These are phyloP conservation scores for Cucurbitaria berberidis DNA, from an alignment of 2,329 filamentous ascomycete species.

Conservation along the genomic window DNA sequence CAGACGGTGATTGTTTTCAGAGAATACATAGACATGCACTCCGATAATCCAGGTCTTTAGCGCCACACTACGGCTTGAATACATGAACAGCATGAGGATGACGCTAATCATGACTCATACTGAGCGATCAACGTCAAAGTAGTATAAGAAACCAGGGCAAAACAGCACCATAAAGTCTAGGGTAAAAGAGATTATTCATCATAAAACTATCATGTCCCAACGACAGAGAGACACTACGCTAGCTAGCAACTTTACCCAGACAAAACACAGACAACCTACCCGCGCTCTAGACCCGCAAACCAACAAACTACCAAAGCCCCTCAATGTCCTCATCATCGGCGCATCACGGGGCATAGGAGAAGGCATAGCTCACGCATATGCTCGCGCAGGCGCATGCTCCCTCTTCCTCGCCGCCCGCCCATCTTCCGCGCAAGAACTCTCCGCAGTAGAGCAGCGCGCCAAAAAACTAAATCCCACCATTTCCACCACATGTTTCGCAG, in stretches of 20 bases:
- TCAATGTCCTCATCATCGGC: slow-evolving; percentile 42
- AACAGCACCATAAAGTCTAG: not conserved
- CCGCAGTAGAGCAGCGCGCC: slow-evolving; percentile 16
- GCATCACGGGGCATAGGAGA: slow-evolving; percentile 43
- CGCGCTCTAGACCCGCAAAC: slow-evolving; percentile 18
- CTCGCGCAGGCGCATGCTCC: slow-evolving; percentile 29
- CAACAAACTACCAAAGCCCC: slow-evolving; percentile 25
- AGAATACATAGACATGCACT: no score
- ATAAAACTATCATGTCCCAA: slow-evolving; percentile 16
- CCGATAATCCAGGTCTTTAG: no score
- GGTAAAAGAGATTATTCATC: not conserved
- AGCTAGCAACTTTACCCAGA: slow-evolving; percentile 24
- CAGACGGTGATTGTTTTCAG: no score
- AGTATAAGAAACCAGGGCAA: not conserved
- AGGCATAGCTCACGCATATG: slow-evolving; percentile 38
- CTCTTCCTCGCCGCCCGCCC: slow-evolving; percentile 35
- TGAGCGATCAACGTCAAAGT: no score
- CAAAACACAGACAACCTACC: slow-evolving; percentile 15
- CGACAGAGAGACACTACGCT: slow-evolving; percentile 22
- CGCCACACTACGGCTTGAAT: no score
- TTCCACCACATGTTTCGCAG: slow-evolving; percentile 7
- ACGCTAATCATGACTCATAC: no score
- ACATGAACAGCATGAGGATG: no score
- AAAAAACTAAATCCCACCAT: slow-evolving; percentile 12
- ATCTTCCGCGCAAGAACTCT: slow-evolving; percentile 23